A percentile compares a stretch with the other conserved stretches of the same genome.
Evolutionary conservation across 2,329 filamentous ascomycete species (phyloP).

Genomic region (Trichoderma cornu-damae): DNA sequence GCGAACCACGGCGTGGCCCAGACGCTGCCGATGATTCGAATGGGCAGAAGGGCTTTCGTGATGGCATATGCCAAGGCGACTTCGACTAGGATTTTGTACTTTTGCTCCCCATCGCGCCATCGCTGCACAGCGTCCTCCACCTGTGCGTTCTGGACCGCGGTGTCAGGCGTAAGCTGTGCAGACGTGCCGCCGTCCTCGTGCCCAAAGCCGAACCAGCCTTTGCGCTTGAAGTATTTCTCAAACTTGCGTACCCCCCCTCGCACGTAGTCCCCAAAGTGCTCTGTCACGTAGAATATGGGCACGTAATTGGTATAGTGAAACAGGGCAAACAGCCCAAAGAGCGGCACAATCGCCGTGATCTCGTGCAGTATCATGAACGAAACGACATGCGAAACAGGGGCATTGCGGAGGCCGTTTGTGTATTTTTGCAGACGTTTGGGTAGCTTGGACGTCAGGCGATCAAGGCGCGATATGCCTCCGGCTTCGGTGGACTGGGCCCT

Average conservation of each 20-base stretch:
- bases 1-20: conserved; percentile 95
- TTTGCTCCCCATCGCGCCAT: conserved; percentile 39
- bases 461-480: conserved; percentile 31
- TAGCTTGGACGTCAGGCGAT: conserved; percentile 48
- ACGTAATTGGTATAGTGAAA: conserved; percentile 80
- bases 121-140: conserved; percentile 31
- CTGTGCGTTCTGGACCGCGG: conserved; percentile 13
- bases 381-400: conserved; percentile 75
- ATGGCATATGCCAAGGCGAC: conserved; percentile 87
- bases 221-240: conserved; percentile 69
- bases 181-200: conserved; percentile 26
- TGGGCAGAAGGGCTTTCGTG: conserved; percentile 76
- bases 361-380: conserved; percentile 91
- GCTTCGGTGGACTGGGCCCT: conserved; percentile 30
- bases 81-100: conserved; percentile 56
- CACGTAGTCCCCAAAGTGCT: conserved; percentile 47
- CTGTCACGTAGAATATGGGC: conserved; percentile 51
- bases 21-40: conserved; percentile 70
- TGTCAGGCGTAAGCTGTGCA: conserved; percentile 22
- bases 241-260: conserved; percentile 66
- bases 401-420: conserved; percentile 63
- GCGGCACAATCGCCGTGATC: conserved; percentile 75
- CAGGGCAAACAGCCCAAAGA: conserved; percentile 65
- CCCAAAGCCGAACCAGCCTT: conserved; percentile 72
- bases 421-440: conserved; percentile 65